Conservation (phyloP, 2,329 filamentous ascomycete genomes). For the Ampelomyces quisqualis region DNA sequence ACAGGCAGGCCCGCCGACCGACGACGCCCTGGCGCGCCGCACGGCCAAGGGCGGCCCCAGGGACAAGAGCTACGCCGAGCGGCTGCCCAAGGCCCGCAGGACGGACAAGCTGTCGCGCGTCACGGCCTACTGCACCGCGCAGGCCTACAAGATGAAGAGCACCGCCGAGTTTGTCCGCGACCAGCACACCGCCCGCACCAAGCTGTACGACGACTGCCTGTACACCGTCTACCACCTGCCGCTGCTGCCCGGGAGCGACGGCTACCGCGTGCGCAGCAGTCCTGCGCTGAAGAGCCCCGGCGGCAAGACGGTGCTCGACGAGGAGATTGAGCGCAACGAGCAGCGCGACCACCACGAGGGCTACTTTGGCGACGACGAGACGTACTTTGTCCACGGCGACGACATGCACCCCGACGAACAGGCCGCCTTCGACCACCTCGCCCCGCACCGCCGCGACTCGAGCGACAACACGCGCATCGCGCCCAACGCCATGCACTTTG, state of each 20-base stretch:
- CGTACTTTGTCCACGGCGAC: conserved; percentile 51
- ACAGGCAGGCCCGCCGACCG: conserved; percentile 62
- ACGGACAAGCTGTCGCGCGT: conserved; percentile 85
- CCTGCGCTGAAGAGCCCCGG: conserved; percentile 91
- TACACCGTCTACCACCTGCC: conserved; percentile 95
- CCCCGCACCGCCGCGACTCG: conserved; percentile 22
- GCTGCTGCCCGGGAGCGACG: conserved; percentile 78
- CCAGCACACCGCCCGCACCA: conserved; percentile 86
- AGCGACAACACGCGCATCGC: conserved; percentile 54
- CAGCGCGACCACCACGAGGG: conserved; percentile 85
- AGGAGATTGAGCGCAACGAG: conserved; percentile 95
- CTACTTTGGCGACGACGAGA: conserved; percentile 74
- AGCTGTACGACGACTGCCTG: conserved; percentile 95
- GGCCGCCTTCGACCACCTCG: conserved; percentile 10
- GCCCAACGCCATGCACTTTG: conserved; percentile 74
- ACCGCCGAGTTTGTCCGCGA: conserved; percentile 88
- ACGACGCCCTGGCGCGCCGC: conserved; percentile 65
- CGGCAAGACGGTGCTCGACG: conserved; percentile 86
- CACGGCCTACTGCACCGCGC: conserved; percentile 94
- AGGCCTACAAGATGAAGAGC: conserved; percentile 84
- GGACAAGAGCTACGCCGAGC: conserved; percentile 90
- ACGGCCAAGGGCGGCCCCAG: conserved; percentile 64
- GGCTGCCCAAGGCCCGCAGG: conserved; percentile 82
- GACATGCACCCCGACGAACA: conserved; percentile 25
- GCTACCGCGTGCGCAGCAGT: conserved; percentile 84